Base-by-base conservation (phyloP, 371 early-diverging fungal genomes). In the Furculomyces boomerangus region DNA sequence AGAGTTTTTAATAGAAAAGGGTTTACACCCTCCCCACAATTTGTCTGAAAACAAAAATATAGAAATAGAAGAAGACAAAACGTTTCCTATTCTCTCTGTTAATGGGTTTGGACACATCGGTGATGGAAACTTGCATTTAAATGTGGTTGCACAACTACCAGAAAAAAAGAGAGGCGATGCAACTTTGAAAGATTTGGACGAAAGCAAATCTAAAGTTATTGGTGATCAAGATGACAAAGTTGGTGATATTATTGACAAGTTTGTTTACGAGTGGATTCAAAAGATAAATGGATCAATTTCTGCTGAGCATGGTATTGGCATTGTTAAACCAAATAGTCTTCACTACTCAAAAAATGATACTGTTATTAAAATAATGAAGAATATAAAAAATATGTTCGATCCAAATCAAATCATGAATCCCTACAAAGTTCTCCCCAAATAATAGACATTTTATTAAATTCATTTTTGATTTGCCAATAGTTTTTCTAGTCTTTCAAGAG, bases 61-160 rank as follows among this genome's bases (percentile, higher is more conserved):
- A 18, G 69, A 69, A 24, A 75, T 81, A 56, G 83, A 20, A 20
- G 8, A 5, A 31, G 20, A 3, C 8, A 16, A 27, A 20, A 49
- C 7, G 22, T 5, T 30, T 3, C 8, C 49, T 26, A 20, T 51
- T n/a, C 20, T 13, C 3, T 51, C 87, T 0, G 82, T 66, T 16
- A 64, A 84, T 54, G 96, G 93, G 27, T 93, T 85, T 67, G 98
- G 96, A 29, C 91, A 90, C 55, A 73, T 90, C 22, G 90, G 90
- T 29, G 88, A 90, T 66, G 84, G 88, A n/a, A 96, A 97, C 65
- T 58, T 96, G 57, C 97, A 97, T 67, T 71, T 97, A 57, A 94
- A 93, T 64, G 79, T 96, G 30, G 35, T 35, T 35, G 78, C 76
- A 44, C 70, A 76, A 47, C 58, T 63, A 25, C 64, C 74, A 16